phyloP scores from a whole-genome alignment of 371 early-diverging fungal species.

The Dinochytrium kinnereticum region DNA sequence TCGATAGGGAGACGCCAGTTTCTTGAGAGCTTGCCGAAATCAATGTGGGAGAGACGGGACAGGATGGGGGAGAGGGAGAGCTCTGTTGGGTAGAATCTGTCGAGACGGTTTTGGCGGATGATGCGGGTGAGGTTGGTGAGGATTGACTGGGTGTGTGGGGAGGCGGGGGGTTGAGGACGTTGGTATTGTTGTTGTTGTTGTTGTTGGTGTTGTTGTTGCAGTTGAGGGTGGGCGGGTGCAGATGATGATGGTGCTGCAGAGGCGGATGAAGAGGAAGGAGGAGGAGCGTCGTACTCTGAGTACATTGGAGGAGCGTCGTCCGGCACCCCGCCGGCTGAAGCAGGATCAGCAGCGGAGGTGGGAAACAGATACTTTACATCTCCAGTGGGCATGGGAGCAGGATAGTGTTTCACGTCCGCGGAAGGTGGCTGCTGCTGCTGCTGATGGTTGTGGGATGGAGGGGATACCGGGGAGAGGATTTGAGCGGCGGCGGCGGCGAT shows the following conservation, averaged over 20 bases:
- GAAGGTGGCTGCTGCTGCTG: too few species aligned
- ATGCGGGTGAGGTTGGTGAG: background rate
- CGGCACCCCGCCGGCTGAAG: too few species aligned
- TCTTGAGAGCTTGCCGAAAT: background rate
- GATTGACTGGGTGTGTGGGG: background rate
- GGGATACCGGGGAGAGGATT: too few species aligned
- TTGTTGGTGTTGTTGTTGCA: background rate
- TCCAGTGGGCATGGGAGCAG: too few species aligned
- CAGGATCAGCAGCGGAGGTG: too few species aligned
- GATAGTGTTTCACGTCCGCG: too few species aligned
- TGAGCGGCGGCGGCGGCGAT: too few species aligned
- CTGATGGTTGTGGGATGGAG: too few species aligned
- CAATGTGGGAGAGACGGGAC: background rate
- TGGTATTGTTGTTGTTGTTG: background rate
- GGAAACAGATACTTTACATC: too few species aligned
- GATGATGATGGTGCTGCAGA: background rate
- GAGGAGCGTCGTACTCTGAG: too few species aligned
- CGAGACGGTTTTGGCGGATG: background rate
- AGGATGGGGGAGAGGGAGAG: background rate
- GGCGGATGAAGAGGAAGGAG: background rate
- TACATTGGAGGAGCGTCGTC: too few species aligned
- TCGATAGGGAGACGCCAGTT: background rate
- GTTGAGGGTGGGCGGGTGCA: background rate
- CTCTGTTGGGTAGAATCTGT: background rate
- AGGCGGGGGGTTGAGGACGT: background rate